Percentiles rank a stretch among this genome's conserved stretches.
phyloP scores from a whole-genome alignment of 2,329 filamentous ascomycete species.

The Ophiostoma ulmi region DNA sequence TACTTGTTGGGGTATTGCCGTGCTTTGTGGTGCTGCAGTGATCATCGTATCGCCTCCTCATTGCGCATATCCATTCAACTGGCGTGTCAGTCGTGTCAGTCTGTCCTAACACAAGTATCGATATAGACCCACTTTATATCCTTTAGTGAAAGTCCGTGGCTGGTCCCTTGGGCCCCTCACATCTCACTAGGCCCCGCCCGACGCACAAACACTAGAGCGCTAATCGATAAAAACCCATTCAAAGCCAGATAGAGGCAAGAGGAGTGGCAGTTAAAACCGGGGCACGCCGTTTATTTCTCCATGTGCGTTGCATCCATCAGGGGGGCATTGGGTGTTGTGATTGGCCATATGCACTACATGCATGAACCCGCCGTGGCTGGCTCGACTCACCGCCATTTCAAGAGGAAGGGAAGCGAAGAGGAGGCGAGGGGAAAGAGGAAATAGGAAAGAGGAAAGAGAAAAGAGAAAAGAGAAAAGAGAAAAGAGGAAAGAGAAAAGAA shows the following conservation, averaged over 20 bases:
- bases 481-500: not conserved
- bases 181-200: slow-evolving; percentile 24
- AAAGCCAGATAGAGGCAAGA: not conserved
- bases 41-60: not conserved
- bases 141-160: not conserved
- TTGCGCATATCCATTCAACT: not conserved
- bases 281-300: slow-evolving; percentile 24
- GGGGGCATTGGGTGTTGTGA: slow-evolving; percentile 11
- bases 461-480: not conserved
- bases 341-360: slow-evolving; percentile 25
- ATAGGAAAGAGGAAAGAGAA: not conserved
- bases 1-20: not conserved
- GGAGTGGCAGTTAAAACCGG: slow-evolving; percentile 13
- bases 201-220: slow-evolving; percentile 9
- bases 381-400: slow-evolving; percentile 27
- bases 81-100: not conserved
- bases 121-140: not conserved
- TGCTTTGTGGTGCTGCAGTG: not conserved
- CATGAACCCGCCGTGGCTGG: slow-evolving; percentile 29
- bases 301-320: slow-evolving; percentile 26
- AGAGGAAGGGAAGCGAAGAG: not conserved
- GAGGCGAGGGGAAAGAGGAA: not conserved
- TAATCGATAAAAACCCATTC: not conserved
- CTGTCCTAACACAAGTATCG: not conserved
- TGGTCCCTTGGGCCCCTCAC: slow-evolving; percentile 5